These are phyloP conservation scores for Areca catechu DNA, from an alignment of 176 grass and related monocot species.

Conservation along the genomic window DNA sequence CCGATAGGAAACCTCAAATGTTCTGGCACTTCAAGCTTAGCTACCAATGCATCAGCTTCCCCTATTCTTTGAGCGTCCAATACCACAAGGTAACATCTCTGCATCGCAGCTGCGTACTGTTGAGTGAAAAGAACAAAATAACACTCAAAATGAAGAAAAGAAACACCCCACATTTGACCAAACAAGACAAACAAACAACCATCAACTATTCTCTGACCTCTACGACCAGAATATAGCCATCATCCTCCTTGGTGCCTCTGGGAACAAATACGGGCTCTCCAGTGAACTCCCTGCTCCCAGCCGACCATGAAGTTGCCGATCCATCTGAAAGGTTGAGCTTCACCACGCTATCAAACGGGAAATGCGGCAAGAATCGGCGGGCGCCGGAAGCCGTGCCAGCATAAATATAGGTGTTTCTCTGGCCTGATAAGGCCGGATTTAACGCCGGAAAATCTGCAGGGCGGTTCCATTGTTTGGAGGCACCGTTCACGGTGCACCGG, in stretches of 20 bases:
- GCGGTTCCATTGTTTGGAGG: constrained; percentile 47
- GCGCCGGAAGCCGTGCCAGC: constrained; percentile 33
- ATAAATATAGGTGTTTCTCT: constrained; percentile 61
- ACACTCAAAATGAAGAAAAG: constrained; percentile 2
- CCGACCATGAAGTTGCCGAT: constrained; percentile 30
- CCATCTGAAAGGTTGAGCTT: constrained; percentile 44
- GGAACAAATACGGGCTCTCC: constrained; percentile 77
- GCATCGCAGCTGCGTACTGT: constrained; percentile 61
- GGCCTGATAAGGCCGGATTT: constrained; percentile 45
- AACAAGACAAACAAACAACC: no score
- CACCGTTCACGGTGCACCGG: constrained; percentile 30
- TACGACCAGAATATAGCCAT: constrained; percentile 77
- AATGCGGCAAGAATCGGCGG: constrained; percentile 56
- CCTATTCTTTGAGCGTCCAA: constrained; percentile 78
- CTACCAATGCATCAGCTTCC: constrained; percentile 33
- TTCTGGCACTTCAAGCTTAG: constrained; percentile 77
- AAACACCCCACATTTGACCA: background rate
- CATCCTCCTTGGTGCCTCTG: constrained; percentile 35
- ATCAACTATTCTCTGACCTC: constrained; percentile 36
- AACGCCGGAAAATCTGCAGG: constrained; percentile 69
- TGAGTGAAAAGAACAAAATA: constrained; percentile 4
- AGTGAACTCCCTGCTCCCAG: constrained; percentile 44
- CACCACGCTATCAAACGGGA: constrained; percentile 73
- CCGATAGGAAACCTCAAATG: constrained; percentile 77
- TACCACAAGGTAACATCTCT: constrained; percentile 65